Percentiles rank a stretch among this genome's conserved stretches.
These are phyloP conservation scores for Populus alba DNA, from an alignment of 345 rosid species.

Conservation along the genomic window DNA sequence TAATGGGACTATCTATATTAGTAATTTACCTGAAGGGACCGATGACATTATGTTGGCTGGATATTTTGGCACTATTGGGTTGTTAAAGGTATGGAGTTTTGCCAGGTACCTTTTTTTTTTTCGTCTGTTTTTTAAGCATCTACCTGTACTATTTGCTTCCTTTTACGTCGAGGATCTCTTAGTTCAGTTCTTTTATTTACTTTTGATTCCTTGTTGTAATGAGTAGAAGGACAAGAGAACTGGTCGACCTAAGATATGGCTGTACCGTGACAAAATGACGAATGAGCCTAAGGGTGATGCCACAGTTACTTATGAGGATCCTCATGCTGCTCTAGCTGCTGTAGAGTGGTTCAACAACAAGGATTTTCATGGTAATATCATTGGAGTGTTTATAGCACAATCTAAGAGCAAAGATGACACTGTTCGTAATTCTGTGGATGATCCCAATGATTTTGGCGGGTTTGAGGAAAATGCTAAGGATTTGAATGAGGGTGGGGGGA, in stretches of 20 bases:
- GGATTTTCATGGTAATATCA: conserved; percentile 81
- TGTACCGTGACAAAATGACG: conserved; percentile 80
- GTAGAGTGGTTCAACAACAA: conserved; percentile 97
- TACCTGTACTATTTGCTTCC: neutral
- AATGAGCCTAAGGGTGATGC: conserved; percentile 97
- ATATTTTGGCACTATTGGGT: conserved; percentile 88
- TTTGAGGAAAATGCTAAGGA: conserved; percentile 50
- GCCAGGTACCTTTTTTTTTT: neutral
- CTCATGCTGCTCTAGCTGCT: conserved; percentile 95
- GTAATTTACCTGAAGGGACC: conserved; percentile 80
- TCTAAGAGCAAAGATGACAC: conserved; percentile 57
- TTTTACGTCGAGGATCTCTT: neutral
- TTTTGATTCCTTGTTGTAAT: neutral
- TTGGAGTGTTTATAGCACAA: conserved; percentile 82
- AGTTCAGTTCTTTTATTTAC: neutral
- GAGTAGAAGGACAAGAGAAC: conserved; percentile 85
- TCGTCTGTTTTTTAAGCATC: too few species aligned
- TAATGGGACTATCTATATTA: conserved; percentile 80
- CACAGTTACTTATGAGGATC: conserved; percentile 94
- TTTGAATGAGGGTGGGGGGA: conserved; percentile 51
- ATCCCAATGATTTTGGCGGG: conserved; percentile 31
- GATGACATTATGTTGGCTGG: conserved; percentile 90
- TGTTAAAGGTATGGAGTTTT: conserved; percentile 67
- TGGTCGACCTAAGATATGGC: conserved; percentile 88
- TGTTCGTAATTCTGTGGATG: conserved; percentile 26